Evolutionary conservation across 768 basidiomycete species (phyloP).

Genomic region (Dioszegia crocea): DNA sequence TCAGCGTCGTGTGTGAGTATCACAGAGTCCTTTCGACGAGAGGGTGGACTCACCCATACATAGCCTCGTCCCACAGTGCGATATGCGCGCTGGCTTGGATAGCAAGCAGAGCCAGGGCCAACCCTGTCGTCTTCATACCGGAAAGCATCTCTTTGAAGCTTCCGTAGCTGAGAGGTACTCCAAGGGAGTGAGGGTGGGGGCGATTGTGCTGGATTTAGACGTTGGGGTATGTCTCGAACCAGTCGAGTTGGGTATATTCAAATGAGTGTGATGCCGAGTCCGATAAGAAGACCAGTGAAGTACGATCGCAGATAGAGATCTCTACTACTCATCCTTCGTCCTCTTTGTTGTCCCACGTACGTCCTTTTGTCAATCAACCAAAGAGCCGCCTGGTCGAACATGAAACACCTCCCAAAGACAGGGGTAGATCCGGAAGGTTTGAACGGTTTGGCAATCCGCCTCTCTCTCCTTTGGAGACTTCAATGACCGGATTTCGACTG

Average conservation of each 20-base stretch:
- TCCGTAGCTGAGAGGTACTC: too few relatives aligned
- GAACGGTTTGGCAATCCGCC: too few relatives aligned
- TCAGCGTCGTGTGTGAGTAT: neutral
- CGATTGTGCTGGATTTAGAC: neutral
- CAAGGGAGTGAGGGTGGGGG: neutral
- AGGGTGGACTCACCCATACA: slow-evolving; percentile 44
- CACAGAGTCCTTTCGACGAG: neutral
- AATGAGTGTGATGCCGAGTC: neutral
- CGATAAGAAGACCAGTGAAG: neutral
- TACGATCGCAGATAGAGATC: too few relatives aligned
- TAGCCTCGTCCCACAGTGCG: slow-evolving; percentile 33
- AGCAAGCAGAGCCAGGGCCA: slow-evolving; percentile 13
- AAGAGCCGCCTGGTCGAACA: neutral
- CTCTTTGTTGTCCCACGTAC: too few relatives aligned
- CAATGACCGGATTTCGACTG: too few relatives aligned
- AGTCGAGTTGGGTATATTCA: neutral
- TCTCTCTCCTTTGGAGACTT: too few relatives aligned
- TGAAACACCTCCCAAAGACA: too few relatives aligned
- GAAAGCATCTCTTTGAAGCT: neutral
- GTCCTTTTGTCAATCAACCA: neutral
- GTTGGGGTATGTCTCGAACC: neutral
- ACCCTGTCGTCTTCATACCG: neutral
- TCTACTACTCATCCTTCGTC: too few relatives aligned
- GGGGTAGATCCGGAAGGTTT: too few relatives aligned
- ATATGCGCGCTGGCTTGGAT: slow-evolving; percentile 16